These are phyloP conservation scores for Brettanomyces custersianus DNA, from an alignment of 805 yeast species.

Conservation along the genomic window DNA sequence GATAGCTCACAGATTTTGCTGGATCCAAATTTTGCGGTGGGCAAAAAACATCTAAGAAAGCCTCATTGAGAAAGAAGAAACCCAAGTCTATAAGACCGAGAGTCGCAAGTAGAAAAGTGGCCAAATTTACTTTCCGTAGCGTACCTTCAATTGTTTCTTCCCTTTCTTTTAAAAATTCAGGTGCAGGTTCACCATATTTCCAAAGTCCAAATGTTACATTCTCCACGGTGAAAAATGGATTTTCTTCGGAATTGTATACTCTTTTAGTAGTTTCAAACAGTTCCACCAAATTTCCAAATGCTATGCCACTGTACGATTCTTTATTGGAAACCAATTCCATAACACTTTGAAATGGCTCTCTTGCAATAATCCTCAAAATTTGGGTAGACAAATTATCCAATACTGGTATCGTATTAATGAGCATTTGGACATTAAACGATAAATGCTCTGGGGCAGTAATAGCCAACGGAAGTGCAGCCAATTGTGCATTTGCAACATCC, in stretches of 20 bases:
- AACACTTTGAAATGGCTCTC: slow-evolving; percentile 69
- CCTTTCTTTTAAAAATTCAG: slow-evolving; percentile 46
- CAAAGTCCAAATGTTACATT: slow-evolving; percentile 66
- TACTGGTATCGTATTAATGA: slow-evolving; percentile 62
- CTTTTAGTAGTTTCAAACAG: slow-evolving; percentile 70
- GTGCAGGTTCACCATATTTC: slow-evolving; percentile 54
- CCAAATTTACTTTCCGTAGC: slow-evolving; percentile 74
- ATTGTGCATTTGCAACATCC: slow-evolving; percentile 33
- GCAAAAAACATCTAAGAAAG: slow-evolving; percentile 80
- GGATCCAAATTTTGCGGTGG: slow-evolving; percentile 57
- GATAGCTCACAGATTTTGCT: slow-evolving; percentile 23
- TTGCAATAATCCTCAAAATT: slow-evolving; percentile 60
- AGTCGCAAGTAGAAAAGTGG: slow-evolving; percentile 82
- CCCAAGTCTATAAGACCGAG: slow-evolving; percentile 82
- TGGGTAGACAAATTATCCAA: slow-evolving; percentile 80
- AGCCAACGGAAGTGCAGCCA: slow-evolving; percentile 53
- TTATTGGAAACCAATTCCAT: slow-evolving; percentile 59
- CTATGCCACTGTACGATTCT: slow-evolving; percentile 56
- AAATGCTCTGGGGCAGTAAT: slow-evolving; percentile 46
- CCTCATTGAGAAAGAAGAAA: slow-evolving; percentile 74
- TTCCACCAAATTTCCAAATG: slow-evolving; percentile 59
- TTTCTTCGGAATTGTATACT: slow-evolving; percentile 55
- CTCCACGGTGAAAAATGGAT: slow-evolving; percentile 62
- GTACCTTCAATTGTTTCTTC: slow-evolving; percentile 58
- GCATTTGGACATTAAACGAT: slow-evolving; percentile 54